Evolutionary conservation across 495 filamentous ascomycete species (phyloP), one percentile per base, ranked within the genome.

Genomic region (Geopyxis carbonaria): DNA sequence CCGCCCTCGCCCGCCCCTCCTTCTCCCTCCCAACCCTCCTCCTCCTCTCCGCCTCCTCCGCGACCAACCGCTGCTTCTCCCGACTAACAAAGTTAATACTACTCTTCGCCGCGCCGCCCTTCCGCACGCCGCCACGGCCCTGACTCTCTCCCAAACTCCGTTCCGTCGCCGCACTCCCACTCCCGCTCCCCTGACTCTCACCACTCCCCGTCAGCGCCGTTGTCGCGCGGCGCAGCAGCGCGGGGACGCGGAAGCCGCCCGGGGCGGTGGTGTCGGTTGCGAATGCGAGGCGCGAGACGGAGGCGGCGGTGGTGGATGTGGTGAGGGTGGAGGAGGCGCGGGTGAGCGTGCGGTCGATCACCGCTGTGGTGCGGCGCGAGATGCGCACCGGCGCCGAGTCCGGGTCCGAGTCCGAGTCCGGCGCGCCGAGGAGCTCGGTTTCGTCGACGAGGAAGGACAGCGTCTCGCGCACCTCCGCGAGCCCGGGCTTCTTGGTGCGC

Each of bases 21-120:
- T 34, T 16, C 27, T 45, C 32, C 44, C 21, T 21, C 21, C 10
- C 7, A 22, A 34, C 19, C 28, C 5, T 34, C 24, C 5, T 16
- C 28, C n/a, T 38, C 14, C 5, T 64, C 53, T 73, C 73, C 29
- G 69, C 69, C 15, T 79, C 53, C 23, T 62, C 64, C 2, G 62
- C 65, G 43, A 64, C 62, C 46, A 73, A 59, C 59, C 79, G 75
- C 60, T 16, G 22, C 19, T 22, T 80, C 86, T 31, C 83, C 69
- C 3, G 80, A n/a, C n/a, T 73, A 11, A 55, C 38, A 52, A 86
- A 79, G 44, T 78, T 91, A 50, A 87, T 85, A 22, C 93, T 72
- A 24, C 69, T 69, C 56, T 49, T 68, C 70, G 24, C 65, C 59
- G 14, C 76, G 73, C 18, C 72, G 76, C 63, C 76, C 61, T 15